Percentiles rank a stretch among this genome's conserved stretches.
Evolutionary conservation across 164 flowering plant species (phyloP).

Genomic region (Vitis rotundifolia): DNA sequence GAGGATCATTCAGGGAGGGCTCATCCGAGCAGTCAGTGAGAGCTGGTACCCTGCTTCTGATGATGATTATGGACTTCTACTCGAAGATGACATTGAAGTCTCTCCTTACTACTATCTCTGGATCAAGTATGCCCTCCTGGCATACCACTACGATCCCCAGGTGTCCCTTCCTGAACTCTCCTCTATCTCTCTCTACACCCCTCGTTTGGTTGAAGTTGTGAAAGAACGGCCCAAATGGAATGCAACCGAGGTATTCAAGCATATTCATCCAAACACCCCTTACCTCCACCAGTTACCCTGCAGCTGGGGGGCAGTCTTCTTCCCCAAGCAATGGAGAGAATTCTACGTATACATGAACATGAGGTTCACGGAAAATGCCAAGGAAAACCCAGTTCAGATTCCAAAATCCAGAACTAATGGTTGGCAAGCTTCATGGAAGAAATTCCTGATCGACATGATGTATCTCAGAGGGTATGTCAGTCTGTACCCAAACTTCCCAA

Average conservation of each 20-base stretch:
- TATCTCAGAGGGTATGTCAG: constrained; percentile 91
- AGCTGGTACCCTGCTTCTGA: constrained; percentile 97
- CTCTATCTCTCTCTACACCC: constrained; percentile 90
- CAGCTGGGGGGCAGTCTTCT: constrained; percentile 98
- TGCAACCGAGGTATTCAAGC: constrained; percentile 75
- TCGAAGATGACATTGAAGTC: constrained; percentile 97
- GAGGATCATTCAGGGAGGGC: constrained; percentile 96
- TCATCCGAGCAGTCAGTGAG: constrained; percentile 95
- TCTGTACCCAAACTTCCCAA: constrained; percentile 91
- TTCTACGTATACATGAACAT: constrained; percentile 97
- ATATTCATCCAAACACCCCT: constrained; percentile 90
- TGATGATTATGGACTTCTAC: constrained; percentile 84
- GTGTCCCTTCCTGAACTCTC: constrained; percentile 86
- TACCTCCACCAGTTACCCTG: constrained; percentile 96
- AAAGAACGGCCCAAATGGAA: constrained; percentile 97
- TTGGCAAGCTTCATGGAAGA: constrained; percentile 99
- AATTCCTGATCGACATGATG: constrained; percentile 97
- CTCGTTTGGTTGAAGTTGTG: constrained; percentile 82
- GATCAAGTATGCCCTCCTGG: constrained; percentile 84
- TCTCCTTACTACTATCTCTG: constrained; percentile 95
- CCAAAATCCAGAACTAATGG: constrained; percentile 95
- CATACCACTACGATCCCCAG: constrained; percentile 93
- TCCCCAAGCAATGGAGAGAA: constrained; percentile 99
- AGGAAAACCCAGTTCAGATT: constrained; percentile 88
- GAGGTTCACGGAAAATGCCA: constrained; percentile 90